Evolutionary conservation across 306 rosid species (phyloP), one percentile per base, ranked within the genome.

Genomic region (Rubus idaeus): DNA sequence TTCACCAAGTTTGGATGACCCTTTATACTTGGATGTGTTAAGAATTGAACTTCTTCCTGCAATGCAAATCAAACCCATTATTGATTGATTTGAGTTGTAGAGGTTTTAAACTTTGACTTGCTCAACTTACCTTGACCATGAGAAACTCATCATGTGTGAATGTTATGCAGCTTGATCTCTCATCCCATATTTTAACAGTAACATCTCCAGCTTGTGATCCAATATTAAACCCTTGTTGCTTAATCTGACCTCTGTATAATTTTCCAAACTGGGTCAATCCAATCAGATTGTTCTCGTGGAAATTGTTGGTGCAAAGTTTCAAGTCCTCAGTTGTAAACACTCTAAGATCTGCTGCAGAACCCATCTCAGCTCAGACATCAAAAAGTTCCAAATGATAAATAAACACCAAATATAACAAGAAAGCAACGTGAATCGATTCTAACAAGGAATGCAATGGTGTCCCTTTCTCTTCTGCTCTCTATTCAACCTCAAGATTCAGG

Each of bases 31-130:
- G 84, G 89, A 44, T 89, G 80, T 13, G 80, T 85, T 62, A 80
- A 82, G 69, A 90, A 83, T 2, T 87, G 82, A 26, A 87, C 73
- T 76, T 89, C 92, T 79, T 87, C 90, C 93, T 88, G 74, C 70
- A 66, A 73, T 4, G 58, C 44, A 67, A 45, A 63, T 58, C 80
- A 49, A 63, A 81, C 20, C 13, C 77, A 57, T 14, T 16, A 58
- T 21, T 26, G 37, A 41, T 71, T 64, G 37, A 41, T 71, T 64
- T 7, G 51, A 62, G 57, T 71, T 53, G 49, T 26, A 73, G 46
- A 74, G 40, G 10, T 70, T 6, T 65, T 5, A 53, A 52, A 30
- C 5, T 35, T 45, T 14, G 71, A 6, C 21, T 39, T 64, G 47
- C 23, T 64, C 40, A 65, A 68, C 84, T 70, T 76, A 84, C 88